These are phyloP conservation scores for Gossypium bickii DNA, from an alignment of 345 rosid genomes.

Conservation along the genomic window DNA sequence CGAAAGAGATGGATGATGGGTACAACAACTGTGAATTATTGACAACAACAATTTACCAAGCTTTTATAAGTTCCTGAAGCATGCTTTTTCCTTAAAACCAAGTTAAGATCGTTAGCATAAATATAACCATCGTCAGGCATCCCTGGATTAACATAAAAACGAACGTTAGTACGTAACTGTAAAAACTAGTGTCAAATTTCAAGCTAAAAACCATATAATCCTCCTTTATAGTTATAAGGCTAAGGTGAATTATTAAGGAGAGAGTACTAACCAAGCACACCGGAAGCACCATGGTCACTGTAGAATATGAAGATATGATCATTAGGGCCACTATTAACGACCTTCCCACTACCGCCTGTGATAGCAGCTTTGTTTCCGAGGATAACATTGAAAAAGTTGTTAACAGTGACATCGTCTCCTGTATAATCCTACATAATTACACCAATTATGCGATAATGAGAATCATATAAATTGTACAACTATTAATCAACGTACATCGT, in stretches of 20 bases:
- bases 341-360: slow-evolving; percentile 46
- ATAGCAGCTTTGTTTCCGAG: slow-evolving; percentile 1
- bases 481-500: background rate
- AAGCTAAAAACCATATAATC: background rate
- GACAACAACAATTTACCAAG: slow-evolving; percentile 42
- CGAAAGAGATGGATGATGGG: background rate
- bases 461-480: background rate
- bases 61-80: slow-evolving; percentile 75
- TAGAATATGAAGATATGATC: slow-evolving; percentile 89
- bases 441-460: background rate
- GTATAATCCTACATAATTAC: slow-evolving; percentile 70
- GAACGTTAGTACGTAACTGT: background rate
- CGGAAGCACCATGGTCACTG: slow-evolving; percentile 91
- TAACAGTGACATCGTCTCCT: slow-evolving; percentile 66
- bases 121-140: slow-evolving; percentile 89
- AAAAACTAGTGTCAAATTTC: background rate
- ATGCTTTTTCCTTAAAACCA: slow-evolving; percentile 72
- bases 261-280: slow-evolving; percentile 74
- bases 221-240: background rate
- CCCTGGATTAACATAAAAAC: slow-evolving; percentile 39
- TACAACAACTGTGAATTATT: background rate
- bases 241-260: background rate
- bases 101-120: slow-evolving; percentile 69
- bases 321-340: slow-evolving; percentile 85
- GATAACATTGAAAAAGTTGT: slow-evolving; percentile 72